Evolutionary conservation across 345 rosid genomes (phyloP), one percentile per base, ranked within the genome.

Genomic region (Bruguiera gymnorhiza): DNA sequence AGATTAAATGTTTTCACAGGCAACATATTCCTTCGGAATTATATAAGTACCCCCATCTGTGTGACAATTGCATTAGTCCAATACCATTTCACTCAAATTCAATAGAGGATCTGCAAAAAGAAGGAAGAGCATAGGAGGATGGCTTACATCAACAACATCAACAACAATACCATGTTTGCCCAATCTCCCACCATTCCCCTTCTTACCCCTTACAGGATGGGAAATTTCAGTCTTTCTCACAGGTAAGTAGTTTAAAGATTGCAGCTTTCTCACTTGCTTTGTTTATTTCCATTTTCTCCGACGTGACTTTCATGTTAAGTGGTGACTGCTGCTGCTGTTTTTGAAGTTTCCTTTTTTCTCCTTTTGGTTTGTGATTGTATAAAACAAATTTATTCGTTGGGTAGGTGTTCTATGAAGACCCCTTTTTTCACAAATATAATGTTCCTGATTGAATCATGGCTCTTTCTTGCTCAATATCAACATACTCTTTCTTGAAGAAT

Each of bases 181-280:
- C 27, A 62, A 37, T 34, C 34, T 19, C 51, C 51, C 30, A 37
- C n/a, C 36, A 37, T n/a, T 39, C 77, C 81, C 53, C 81, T 81
- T 27, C 69, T 77, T 60, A 70, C 74, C 16, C 79, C 81, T 23
- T 74, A 76, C 69, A 54, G 70, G 34, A 70, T 80, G 84, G 84
- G 84, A 54, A 74, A 53, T 21, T 71, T 80, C 70, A 30, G 68
- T 68, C 76, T 74, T 70, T 76, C 81, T 57, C 76, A 80, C 53
- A 76, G 79, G 81, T 80, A 24, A 54, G 8, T 7, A 4, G 0
- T 21, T 54, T 11, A 21, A 4, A 7, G 27, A 20, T 4, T 54
- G 58, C 0, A 8, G 20, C 4, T 21, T 54, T 54, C 58, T 54
- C 11, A 6, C 56, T 5, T 21, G 5, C 8, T 8, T 6, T 54